A percentile compares a stretch with the other conserved stretches of the same genome.
phyloP scores from a whole-genome alignment of 768 basidiomycete genomes.

The Tylopilus sp. region DNA sequence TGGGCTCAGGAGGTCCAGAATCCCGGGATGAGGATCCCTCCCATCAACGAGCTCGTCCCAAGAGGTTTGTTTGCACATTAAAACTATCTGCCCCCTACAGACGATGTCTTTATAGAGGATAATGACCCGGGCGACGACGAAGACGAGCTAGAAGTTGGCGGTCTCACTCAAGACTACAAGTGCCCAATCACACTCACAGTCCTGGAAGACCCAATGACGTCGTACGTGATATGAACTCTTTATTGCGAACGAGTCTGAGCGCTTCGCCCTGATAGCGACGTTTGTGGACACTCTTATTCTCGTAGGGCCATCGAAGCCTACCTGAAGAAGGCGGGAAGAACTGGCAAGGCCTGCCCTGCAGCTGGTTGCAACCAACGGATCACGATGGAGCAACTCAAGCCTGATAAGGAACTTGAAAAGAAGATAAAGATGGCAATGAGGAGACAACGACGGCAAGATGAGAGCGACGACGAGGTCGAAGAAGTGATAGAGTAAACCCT shows the following conservation, averaged over 20 bases:
- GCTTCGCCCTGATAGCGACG: conserved; percentile 36
- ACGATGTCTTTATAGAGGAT: conserved; percentile 48
- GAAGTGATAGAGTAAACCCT: conserved; percentile 52
- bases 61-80: conserved; percentile 46
- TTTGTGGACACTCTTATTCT: conserved; percentile 85
- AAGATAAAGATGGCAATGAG: conserved; percentile 59
- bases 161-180: conserved; percentile 75
- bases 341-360: conserved; percentile 57
- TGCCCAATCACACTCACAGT: conserved; percentile 75
- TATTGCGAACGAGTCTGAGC: conserved; percentile 1
- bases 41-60: conserved; percentile 67
- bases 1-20: conserved; percentile 58
- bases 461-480: conserved; percentile 35
- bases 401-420: conserved; percentile 58
- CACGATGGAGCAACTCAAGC: conserved; percentile 45
- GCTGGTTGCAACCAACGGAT: conserved; percentile 68
- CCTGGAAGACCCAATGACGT: conserved; percentile 74
- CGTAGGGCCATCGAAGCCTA: conserved; percentile 63
- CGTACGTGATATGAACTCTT: conserved; percentile 48
- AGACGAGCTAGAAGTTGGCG: conserved; percentile 87
- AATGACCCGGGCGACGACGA: conserved; percentile 82
- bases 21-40: conserved; percentile 68
- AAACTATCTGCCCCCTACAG: neutral
- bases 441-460: conserved; percentile 41
- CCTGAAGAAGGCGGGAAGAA: conserved; percentile 38